Evolutionary conservation across 2,329 filamentous ascomycete genomes (phyloP), one percentile per base, ranked within the genome.

Genomic region (Pseudocercospora pini-densiflorae): DNA sequence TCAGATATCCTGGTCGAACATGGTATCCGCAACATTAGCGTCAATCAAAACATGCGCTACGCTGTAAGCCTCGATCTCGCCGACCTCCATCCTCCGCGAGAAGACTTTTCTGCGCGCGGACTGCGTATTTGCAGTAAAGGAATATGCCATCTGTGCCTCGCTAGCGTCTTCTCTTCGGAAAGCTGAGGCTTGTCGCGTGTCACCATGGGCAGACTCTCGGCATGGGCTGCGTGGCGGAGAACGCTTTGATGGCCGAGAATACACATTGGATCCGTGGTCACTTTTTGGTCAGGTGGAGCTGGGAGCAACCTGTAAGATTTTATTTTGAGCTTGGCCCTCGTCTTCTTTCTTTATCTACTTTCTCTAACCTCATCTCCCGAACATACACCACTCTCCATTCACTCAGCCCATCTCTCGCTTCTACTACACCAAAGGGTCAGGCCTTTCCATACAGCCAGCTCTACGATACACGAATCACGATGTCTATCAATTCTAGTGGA

Each of bases 401-500:
- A 62, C 36, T 40, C 33, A 47, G 10, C 23, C 19, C 54, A 5
- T 31, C 55, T 62, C 31, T 53, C 65, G 27, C 59, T 21, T 51
- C 53, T 24, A 59, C 59, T 61, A 6, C 27, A 23, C 0, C 19
- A 59, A 19, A 16, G 45, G 14, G 45, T 23, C 19, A 45, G 40
- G 19, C 19, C 19, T 12, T 19, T 45, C 14, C 9, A 45, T 55
- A 21, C 27, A 27, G 2, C 24, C 14, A 19, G 21, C 12, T 27
- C 23, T 54, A 8, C 33, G n/a, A n/a, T n/a, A 58, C 31, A 58
- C 54, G 54, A 40, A 58, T 23, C 31, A 23, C 54, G 14, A 58
- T 58, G 55, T 58, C 49, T 23, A 65, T 63, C 61, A 61, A 54
- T 51, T 65, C 65, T 79, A 85, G 72, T 71, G 89, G 89, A 85